Evolutionary conservation across 176 grass and related monocot species (phyloP).

Genomic region (Triticum monococcum): DNA sequence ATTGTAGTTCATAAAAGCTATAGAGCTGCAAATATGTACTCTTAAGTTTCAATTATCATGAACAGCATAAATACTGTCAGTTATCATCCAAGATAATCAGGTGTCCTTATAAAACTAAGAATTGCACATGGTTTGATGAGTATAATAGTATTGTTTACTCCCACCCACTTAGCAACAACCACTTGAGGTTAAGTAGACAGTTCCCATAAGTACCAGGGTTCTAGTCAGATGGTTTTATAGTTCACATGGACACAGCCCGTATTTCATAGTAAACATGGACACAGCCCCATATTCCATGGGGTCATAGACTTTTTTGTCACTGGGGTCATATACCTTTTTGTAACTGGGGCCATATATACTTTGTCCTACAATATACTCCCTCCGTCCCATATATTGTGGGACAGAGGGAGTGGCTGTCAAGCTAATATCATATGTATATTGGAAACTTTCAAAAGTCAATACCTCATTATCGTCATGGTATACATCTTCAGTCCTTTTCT

Average conservation of each 20-base stretch:
- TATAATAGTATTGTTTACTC: conserved; percentile 3
- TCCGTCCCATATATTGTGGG: no score
- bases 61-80: neutral
- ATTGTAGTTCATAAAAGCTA: neutral
- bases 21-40: conserved; percentile 1
- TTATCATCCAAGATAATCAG: neutral
- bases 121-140: no score
- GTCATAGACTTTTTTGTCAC: neutral
- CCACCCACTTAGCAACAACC: neutral
- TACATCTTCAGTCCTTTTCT: conserved; percentile 57
- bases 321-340: neutral
- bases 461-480: conserved; percentile 74
- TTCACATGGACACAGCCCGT: neutral
- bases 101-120: neutral
- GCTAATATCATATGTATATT: neutral
- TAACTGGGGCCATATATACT: neutral
- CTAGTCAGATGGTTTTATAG: neutral
- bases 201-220: neutral
- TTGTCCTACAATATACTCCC: neutral
- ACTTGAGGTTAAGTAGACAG: neutral
- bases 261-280: neutral
- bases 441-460: conserved; percentile 26
- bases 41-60: neutral
- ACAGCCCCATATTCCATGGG: neutral
- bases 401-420: neutral